phyloP scores from a whole-genome alignment of 2,329 filamentous ascomycete species.

The Monosporascus sp. region DNA sequence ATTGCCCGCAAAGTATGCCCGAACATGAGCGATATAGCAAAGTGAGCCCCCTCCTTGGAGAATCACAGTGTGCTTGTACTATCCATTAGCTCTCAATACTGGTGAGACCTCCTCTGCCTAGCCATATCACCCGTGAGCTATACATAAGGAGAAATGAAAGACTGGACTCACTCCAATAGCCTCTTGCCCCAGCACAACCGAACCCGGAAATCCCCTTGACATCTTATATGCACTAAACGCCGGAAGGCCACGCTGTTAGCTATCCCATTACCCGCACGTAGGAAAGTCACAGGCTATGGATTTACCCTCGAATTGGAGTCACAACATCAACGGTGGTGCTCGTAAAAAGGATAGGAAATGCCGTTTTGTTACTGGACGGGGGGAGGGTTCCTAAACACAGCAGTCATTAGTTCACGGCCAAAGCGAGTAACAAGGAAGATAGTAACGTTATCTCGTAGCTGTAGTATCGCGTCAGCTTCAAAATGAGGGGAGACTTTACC shows the following conservation, averaged over 20 bases:
- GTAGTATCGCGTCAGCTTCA: slow-evolving; percentile 15
- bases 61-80: slow-evolving; percentile 17
- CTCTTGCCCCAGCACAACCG: slow-evolving; percentile 26
- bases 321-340: slow-evolving; percentile 35
- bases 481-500: slow-evolving; percentile 10
- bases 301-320: slow-evolving; percentile 31
- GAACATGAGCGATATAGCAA: slow-evolving; percentile 32
- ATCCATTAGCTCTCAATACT: too few relatives aligned
- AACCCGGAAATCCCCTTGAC: slow-evolving; percentile 26
- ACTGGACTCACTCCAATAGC: slow-evolving; percentile 27
- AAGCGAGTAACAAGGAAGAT: too few relatives aligned
- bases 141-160: neutral
- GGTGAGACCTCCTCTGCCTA: slow-evolving; percentile 12
- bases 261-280: slow-evolving; percentile 2
- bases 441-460: neutral
- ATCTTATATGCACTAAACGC: slow-evolving; percentile 19
- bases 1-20: slow-evolving; percentile 30
- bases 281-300: slow-evolving; percentile 3
- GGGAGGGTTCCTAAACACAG: too few relatives aligned
- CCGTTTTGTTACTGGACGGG: slow-evolving; percentile 13
- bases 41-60: slow-evolving; percentile 22
- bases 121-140: slow-evolving; percentile 10
- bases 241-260: neutral
- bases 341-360: slow-evolving; percentile 34
- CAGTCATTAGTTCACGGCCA: too few relatives aligned